Base-by-base conservation (phyloP, 129 eudicot species). In the Apium graveolens region DNA sequence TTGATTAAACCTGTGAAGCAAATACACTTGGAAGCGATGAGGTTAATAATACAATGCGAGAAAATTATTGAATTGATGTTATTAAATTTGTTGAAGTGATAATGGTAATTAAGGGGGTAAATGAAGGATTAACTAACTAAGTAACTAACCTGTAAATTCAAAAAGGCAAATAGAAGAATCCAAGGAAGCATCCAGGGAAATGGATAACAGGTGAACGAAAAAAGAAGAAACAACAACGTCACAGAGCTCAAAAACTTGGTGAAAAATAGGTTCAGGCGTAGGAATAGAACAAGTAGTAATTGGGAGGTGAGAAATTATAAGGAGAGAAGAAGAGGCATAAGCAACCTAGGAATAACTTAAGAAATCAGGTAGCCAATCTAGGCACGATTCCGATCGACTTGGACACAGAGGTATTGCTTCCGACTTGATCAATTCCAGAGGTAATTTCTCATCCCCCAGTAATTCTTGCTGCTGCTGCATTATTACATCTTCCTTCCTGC, bases 261-360 rank as follows among this genome's bases (percentile, higher is more conserved):
- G 93, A 80, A 82, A 89, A 72, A 87, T 38, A 11, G 98, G 92
- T 55, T 92, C 92, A 46, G 76, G 82, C 4, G 62, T 53, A 37
- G 85, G 68, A 69, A 80, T 87, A 35, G 70, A n/a, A n/a, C n/a
- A n/a, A 73, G 20, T 82, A 38, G 81, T 76, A 11, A 87, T 75
- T 44, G 96, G 96, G 34, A 91, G 82, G 83, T 95, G 96, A 74
- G 97, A 90, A 82, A 95, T 91, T 78, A 95, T 96, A n/a, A 91
- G 82, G 75, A 95, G 98, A 70, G 98, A 89, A 6, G 92, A 82
- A 38, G 97, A 93, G 45, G 92, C 96, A 77, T 95, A 95, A 27
- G 98, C 98, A 76, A 95, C 75, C 98, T 97, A 95, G 74, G 98
- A 85, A 89, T 88, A 86, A 2, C 93, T 91, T 73, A 86, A 82